A percentile compares a stretch with the other conserved stretches of the same genome.
Evolutionary conservation across 148 eudicot genomes (phyloP).

Genomic region (Nepenthes gracilis): DNA sequence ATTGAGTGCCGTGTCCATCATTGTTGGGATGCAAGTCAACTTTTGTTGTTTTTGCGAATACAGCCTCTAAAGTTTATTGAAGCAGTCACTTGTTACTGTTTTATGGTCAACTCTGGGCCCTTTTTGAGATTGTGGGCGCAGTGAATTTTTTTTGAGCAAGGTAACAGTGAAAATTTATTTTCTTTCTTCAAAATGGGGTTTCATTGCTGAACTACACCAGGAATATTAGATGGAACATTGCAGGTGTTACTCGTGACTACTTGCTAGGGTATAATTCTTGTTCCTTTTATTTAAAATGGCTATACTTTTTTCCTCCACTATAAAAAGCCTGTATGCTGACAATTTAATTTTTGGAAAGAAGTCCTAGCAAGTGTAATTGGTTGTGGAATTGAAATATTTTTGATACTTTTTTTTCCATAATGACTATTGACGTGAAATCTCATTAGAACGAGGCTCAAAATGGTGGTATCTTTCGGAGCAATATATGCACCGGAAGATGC

Average conservation of each 20-base stretch:
- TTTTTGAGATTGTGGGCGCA: not conserved
- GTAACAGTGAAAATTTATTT: not conserved
- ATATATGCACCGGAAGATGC: no score
- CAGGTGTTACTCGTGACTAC: constrained; percentile 72
- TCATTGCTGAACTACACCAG: constrained; percentile 90
- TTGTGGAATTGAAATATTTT: no score
- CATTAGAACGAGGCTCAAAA: no score
- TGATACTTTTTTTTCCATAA: no score
- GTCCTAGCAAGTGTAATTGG: not conserved
- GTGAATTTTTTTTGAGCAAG: not conserved
- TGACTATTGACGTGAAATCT: no score
- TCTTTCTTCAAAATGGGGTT: constrained; percentile 77
- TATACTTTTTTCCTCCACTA: not conserved
- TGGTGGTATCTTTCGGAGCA: no score
- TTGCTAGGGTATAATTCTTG: constrained; percentile 70
- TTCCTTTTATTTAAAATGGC: constrained; percentile 79
- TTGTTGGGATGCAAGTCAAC: no score
- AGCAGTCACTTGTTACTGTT: no score
- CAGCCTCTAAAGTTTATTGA: not conserved
- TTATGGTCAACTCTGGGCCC: not conserved
- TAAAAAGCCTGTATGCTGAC: not conserved
- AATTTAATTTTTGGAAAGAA: not conserved
- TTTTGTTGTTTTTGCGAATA: not conserved
- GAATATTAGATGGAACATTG: constrained; percentile 86
- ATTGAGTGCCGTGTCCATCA: no score